Percentiles rank a stretch among this genome's conserved stretches.
Conservation (phyloP, 257 asterid species). For the Coffea canephora region DNA sequence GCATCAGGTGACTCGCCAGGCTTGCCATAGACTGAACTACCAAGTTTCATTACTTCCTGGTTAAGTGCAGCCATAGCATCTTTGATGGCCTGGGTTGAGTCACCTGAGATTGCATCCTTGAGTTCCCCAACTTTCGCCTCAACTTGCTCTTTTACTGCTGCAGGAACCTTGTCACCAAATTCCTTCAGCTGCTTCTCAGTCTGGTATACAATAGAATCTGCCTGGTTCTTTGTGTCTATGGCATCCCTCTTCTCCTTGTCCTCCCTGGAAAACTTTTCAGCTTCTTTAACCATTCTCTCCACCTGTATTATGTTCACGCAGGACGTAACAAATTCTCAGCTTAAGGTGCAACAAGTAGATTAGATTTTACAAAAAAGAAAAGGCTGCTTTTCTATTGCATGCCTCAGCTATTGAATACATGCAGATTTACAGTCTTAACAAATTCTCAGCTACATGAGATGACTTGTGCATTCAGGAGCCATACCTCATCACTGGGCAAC, state of each 20-base stretch:
- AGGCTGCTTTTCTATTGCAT: background rate
- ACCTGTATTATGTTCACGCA: constrained; percentile 48
- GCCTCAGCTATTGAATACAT: background rate
- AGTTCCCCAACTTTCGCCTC: constrained; percentile 96
- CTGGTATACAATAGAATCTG: constrained; percentile 91
- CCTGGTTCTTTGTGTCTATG: constrained; percentile 94
- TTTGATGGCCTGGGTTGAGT: constrained; percentile 75
- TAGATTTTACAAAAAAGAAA: background rate
- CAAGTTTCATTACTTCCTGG: constrained; percentile 98
- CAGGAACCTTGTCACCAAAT: constrained; percentile 95
- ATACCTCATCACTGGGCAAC: constrained; percentile 86
- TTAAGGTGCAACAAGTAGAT: background rate
- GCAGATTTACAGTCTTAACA: background rate
- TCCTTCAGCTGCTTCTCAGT: constrained; percentile 97
- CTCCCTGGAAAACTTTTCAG: constrained; percentile 87
- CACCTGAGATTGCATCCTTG: constrained; percentile 78
- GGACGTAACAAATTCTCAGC: background rate
- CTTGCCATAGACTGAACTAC: constrained; percentile 88
- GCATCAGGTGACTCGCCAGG: constrained; percentile 71
- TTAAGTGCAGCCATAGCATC: constrained; percentile 90
- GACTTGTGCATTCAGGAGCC: background rate
- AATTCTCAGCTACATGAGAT: background rate
- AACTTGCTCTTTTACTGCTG: constrained; percentile 77
- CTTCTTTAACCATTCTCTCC: constrained; percentile 92
- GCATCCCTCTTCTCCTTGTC: constrained; percentile 99